phyloP scores from a whole-genome alignment of 78 protist species.

The Fonticula alba region DNA sequence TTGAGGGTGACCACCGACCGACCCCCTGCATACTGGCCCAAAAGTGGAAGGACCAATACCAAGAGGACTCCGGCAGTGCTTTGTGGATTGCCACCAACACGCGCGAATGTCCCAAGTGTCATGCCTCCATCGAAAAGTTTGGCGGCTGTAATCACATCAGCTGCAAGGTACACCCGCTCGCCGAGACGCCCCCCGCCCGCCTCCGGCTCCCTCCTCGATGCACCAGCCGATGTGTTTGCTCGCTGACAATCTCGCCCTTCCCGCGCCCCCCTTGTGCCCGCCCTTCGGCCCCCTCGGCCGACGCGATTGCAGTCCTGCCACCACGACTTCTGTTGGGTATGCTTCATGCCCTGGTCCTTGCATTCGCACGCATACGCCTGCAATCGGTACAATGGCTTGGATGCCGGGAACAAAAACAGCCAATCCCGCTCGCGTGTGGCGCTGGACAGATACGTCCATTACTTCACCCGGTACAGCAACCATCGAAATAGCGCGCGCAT shows the following conservation, averaged over 20 bases:
- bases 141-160: constrained; percentile 79
- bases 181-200: no score
- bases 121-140: constrained; percentile 42
- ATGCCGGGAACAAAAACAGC: constrained; percentile 3
- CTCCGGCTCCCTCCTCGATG: no score
- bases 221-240: no score
- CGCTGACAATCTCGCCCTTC: no score
- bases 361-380: constrained; percentile 43
- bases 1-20: constrained; percentile 22
- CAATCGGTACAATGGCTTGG: constrained; percentile 25
- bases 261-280: no score
- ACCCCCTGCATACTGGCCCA: constrained; percentile 15
- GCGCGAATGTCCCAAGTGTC: constrained; percentile 60
- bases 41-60: constrained; percentile 41
- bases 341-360: constrained; percentile 39
- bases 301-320: constrained; percentile 10
- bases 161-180: constrained; percentile 3
- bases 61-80: constrained; percentile 52
- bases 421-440: constrained; percentile 3
- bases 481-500: constrained; percentile 19
- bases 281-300: no score
- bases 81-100: constrained; percentile 59
- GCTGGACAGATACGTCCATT: constrained; percentile 35
- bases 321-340: constrained; percentile 68
- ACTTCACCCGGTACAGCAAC: constrained; percentile 35